Base-by-base conservation (phyloP, 345 rosid species). In the Cardiospermum halicacabum region DNA sequence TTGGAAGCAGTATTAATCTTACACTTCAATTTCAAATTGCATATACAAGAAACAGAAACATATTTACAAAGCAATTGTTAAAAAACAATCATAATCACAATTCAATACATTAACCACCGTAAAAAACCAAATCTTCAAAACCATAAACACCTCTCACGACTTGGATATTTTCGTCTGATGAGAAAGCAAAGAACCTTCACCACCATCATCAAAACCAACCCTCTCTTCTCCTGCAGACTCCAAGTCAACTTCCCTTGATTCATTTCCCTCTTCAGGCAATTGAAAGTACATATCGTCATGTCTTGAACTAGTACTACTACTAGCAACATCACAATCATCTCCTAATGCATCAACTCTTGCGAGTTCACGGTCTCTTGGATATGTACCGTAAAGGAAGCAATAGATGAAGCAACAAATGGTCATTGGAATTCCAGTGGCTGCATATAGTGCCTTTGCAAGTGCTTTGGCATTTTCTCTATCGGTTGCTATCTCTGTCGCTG, bases 341-440 rank as follows among this genome's bases (percentile, higher is more conserved):
- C 0, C 39, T 30, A 86, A 58, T 39, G 87, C 94, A 59, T 81
- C 80, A 97, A 92, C 88, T 49, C 78, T 76, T 18, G 97, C 96
- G 30, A 84, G 73, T 5, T 86, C 94, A 26, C 93, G 70, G 71
- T 92, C 94, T 67, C 78, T 75, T n/a, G 96, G 98, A 68, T 88
- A 93, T 0, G 90, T 85, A 72, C 72, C 58, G 58, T 93, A 88
- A 21, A 89, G 92, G 69, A 89, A 83, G 0, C 89, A 88, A 73
- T 92, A 92, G 55, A 92, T 82, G 58, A 80, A 64, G 72, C 90
- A 88, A 39, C 98, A 93, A 4, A 82, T 69, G 0, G 84, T 72
- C 89, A 90, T 82, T 18, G 97, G 96, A 67, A 85, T 61, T 47
- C 92, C 89, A 19, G 87, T 83, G 59, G 96, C 84, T 12, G 92